A percentile compares a stretch with the other conserved stretches of the same genome.
These are phyloP conservation scores for Starmera stellimalicola DNA, from an alignment of 1,139 yeast species.

Conservation along the genomic window DNA sequence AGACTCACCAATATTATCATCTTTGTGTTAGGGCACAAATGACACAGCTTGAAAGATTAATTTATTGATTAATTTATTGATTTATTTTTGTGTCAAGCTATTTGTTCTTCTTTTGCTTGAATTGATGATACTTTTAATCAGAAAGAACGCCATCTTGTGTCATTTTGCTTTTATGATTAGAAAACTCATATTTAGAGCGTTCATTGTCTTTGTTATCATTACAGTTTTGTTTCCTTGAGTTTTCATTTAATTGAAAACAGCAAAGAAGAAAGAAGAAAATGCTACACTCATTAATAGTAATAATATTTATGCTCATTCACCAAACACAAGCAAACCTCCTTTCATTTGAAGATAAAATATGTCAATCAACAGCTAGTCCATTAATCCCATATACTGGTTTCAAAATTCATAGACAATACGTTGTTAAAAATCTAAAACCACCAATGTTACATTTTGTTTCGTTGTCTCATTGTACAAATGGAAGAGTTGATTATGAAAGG, in stretches of 20 bases:
- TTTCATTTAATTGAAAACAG: background rate
- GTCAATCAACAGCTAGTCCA: conserved; percentile 4
- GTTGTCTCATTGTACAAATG: conserved; percentile 46
- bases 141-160: too few relatives aligned
- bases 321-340: conserved; percentile 1
- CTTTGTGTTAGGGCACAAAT: too few relatives aligned
- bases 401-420: conserved; percentile 43
- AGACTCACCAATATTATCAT: too few relatives aligned
- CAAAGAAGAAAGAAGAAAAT: background rate
- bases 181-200: background rate
- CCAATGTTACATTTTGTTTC: conserved; percentile 38
- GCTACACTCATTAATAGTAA: background rate
- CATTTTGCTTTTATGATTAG: background rate
- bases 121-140: too few relatives aligned
- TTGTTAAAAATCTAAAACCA: conserved; percentile 30
- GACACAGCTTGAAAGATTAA: too few relatives aligned
- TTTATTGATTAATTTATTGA: too few relatives aligned
- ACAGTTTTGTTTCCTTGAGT: background rate
- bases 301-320: too few relatives aligned
- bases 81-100: too few relatives aligned
- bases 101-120: too few relatives aligned
- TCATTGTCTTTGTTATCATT: background rate
- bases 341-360: conserved; percentile 5
- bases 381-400: conserved; percentile 42
- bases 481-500: conserved; percentile 40